Percentiles rank a stretch among this genome's conserved stretches.
phyloP scores from a whole-genome alignment of 1,139 yeast genomes.

The Meyerozyma smithsonii region DNA sequence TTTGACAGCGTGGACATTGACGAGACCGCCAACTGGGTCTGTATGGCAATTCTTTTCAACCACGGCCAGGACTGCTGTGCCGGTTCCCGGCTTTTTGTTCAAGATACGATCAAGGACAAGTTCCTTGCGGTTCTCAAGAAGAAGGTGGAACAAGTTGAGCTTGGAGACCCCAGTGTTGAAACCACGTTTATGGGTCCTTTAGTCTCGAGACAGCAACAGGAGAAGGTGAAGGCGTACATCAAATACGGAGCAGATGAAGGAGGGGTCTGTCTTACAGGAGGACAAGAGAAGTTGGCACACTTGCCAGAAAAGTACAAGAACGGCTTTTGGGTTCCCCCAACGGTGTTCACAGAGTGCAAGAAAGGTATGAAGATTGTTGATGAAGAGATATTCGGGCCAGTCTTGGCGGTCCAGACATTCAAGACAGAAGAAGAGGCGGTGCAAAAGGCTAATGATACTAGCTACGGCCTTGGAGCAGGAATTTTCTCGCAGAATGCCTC shows the following conservation, averaged over 20 bases:
- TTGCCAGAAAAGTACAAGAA: conserved; percentile 11
- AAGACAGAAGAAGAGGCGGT: conserved; percentile 38
- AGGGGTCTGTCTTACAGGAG: conserved; percentile 73
- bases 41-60: conserved; percentile 68
- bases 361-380: conserved; percentile 43
- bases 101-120: conserved; percentile 69
- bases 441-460: conserved; percentile 34
- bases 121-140: conserved; percentile 54
- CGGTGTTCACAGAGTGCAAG: conserved; percentile 67
- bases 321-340: conserved; percentile 78
- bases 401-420: conserved; percentile 39
- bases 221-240: conserved; percentile 70
- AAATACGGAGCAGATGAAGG: conserved; percentile 72
- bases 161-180: conserved; percentile 76
- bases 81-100: conserved; percentile 77
- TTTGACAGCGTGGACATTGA: conserved; percentile 70
- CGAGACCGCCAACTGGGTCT: conserved; percentile 56
- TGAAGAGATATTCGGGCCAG: conserved; percentile 48
- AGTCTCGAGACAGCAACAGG: conserved; percentile 68
- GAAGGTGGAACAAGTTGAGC: conserved; percentile 20
- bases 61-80: conserved; percentile 90
- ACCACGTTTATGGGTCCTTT: conserved; percentile 81
- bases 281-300: conserved; percentile 43
- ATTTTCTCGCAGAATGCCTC: conserved; percentile 51
- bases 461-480: conserved; percentile 72